Conservation (phyloP, 768 basidiomycete genomes). For the Dacryopinax primogenitus region DNA sequence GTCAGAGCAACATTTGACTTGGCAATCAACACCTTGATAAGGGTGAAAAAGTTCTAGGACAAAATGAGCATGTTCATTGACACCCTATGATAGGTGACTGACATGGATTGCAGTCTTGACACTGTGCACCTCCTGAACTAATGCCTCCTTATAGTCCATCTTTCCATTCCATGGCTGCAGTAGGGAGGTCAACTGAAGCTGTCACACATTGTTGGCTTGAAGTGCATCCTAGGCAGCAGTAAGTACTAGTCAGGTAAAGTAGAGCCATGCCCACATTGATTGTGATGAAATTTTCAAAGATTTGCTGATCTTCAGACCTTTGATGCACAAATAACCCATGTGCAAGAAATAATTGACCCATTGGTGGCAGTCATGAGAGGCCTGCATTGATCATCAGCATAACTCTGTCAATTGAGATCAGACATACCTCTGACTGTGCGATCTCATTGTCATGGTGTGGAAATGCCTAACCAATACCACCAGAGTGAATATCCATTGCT, state of each 20-base stretch:
- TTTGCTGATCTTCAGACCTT: slow-evolving; percentile 98
- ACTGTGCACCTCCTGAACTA: slow-evolving; percentile 72
- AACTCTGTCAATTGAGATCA: background rate
- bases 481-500: slow-evolving; percentile 97
- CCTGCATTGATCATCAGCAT: slow-evolving; percentile 36
- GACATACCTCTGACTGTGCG: slow-evolving; percentile 76
- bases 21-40: slow-evolving; percentile 63
- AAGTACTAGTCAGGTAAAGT: background rate
- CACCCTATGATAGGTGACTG: slow-evolving; percentile 24
- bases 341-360: slow-evolving; percentile 99
- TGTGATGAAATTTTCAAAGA: slow-evolving; percentile 98
- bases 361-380: slow-evolving; percentile 76
- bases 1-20: slow-evolving; percentile 31
- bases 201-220: slow-evolving; percentile 65
- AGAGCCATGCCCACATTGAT: slow-evolving; percentile 35
- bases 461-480: slow-evolving; percentile 93
- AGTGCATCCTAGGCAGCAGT: slow-evolving; percentile 25
- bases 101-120: slow-evolving; percentile 81
- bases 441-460: slow-evolving; percentile 99
- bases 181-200: slow-evolving; percentile 83
- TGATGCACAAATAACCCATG: slow-evolving; percentile 95
- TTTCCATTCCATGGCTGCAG: slow-evolving; percentile 84
- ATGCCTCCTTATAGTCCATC: slow-evolving; percentile 83
- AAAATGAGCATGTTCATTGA: too few relatives aligned
- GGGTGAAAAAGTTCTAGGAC: slow-evolving; percentile 96